Evolutionary conservation across 73 alveolate species (phyloP).

Genomic region (Paramecium primaurelia): DNA sequence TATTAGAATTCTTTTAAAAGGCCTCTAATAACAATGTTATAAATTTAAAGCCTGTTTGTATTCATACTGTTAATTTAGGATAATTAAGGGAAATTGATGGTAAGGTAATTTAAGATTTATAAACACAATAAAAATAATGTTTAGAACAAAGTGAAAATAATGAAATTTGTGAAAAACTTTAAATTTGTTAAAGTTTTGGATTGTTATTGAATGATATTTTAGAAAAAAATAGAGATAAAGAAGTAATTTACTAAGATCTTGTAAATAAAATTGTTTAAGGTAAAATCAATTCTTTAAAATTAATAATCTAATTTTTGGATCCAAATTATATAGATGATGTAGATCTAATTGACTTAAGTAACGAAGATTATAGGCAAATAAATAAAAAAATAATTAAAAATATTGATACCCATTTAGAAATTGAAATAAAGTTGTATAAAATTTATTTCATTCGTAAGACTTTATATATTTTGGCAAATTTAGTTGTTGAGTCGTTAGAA

Average conservation of each 20-base stretch:
- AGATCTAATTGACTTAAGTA: not conserved
- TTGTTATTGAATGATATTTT: not conserved
- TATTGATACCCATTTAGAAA: not conserved
- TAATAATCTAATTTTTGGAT: too few relatives aligned
- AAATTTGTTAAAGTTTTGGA: not conserved
- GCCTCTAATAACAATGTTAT: not conserved
- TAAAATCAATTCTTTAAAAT: too few relatives aligned
- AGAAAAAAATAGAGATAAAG: not conserved
- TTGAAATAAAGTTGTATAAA: not conserved
- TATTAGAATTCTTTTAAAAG: not conserved
- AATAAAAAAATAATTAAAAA: too few relatives aligned
- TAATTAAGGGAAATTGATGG: too few relatives aligned
- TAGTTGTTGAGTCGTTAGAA: too few relatives aligned
- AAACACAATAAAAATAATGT: too few relatives aligned
- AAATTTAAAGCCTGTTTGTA: not conserved
- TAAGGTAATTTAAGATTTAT: too few relatives aligned
- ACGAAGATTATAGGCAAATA: not conserved
- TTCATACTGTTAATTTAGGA: not conserved
- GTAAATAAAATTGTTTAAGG: not conserved
- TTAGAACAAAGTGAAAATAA: too few relatives aligned
- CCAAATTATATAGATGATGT: not conserved
- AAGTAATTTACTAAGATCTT: not conserved
- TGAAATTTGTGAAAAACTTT: too few relatives aligned
- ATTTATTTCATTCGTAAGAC: not conserved
- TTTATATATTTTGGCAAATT: not conserved